phyloP scores from a whole-genome alignment of 2,329 filamentous ascomycete genomes.

The Myriangium duriaei region DNA sequence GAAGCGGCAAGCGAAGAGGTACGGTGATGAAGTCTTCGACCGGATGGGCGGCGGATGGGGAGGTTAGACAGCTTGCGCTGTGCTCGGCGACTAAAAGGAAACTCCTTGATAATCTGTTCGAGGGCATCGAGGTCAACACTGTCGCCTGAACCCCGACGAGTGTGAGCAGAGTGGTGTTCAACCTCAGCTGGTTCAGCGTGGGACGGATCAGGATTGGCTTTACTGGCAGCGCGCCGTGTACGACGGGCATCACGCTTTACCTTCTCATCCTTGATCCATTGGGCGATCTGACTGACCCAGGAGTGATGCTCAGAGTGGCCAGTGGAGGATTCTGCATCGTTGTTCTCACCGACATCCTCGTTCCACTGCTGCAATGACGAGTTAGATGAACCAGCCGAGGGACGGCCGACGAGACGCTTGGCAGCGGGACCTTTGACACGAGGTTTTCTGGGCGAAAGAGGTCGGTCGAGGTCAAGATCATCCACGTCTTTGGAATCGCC shows the following conservation, averaged over 20 bases:
- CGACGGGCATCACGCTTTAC: constrained; percentile 49
- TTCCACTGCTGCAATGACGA: constrained; percentile 8
- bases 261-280: constrained; percentile 77
- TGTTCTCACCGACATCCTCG: constrained; percentile 10
- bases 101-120: constrained; percentile 65
- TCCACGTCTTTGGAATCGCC: constrained; percentile 34
- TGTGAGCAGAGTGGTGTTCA: constrained; percentile 5
- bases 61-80: constrained; percentile 15
- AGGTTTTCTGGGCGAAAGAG: constrained; percentile 21
- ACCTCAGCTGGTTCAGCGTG: constrained; percentile 9
- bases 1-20: constrained; percentile 43
- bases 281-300: constrained; percentile 59
- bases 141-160: constrained; percentile 40
- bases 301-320: constrained; percentile 16
- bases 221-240: constrained; percentile 29
- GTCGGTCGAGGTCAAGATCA: constrained; percentile 27
- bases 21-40: constrained; percentile 24
- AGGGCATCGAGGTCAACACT: constrained; percentile 66
- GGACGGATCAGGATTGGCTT: constrained; percentile 22
- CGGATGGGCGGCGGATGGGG: constrained; percentile 22
- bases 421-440: constrained; percentile 27
- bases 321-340: constrained; percentile 20
- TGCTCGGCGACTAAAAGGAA: constrained; percentile 29
- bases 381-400: constrained; percentile 12
- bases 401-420: constrained; percentile 30